Evolutionary conservation across 495 filamentous ascomycete species (phyloP).

Genomic region (Aspergillus steynii): DNA sequence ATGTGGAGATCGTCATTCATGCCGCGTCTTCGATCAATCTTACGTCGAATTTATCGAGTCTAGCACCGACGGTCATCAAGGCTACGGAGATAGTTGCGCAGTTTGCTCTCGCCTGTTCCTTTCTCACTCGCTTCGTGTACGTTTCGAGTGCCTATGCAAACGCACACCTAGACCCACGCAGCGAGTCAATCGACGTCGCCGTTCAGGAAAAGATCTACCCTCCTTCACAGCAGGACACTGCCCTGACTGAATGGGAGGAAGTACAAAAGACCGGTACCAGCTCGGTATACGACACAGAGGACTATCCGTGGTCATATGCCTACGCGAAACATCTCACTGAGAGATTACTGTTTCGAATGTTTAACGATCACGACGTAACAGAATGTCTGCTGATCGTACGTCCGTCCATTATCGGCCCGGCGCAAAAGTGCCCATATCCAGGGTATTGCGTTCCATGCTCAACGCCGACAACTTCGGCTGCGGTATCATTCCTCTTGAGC

Average conservation of each 20-base stretch:
- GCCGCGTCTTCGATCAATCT: conserved; percentile 17
- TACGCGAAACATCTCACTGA: conserved; percentile 27
- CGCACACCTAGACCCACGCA: conserved; percentile 5
- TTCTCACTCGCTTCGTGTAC: conserved; percentile 16
- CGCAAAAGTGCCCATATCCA: conserved; percentile 9
- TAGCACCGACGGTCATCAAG: background rate
- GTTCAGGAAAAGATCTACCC: conserved; percentile 16
- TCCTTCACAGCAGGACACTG: background rate
- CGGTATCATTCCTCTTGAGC: background rate
- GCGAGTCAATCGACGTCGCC: background rate
- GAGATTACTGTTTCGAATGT: conserved; percentile 8
- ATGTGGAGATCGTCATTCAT: conserved; percentile 12
- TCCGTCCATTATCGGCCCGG: conserved; percentile 20
- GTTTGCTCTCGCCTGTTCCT: background rate
- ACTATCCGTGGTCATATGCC: conserved; percentile 20
- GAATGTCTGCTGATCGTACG: conserved; percentile 18
- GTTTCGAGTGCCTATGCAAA: conserved; percentile 21
- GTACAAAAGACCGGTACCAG: conserved; percentile 5
- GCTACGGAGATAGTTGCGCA: conserved; percentile 1
- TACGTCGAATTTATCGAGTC: background rate
- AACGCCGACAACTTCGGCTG: background rate
- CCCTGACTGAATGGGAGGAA: conserved; percentile 1
- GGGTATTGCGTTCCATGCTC: conserved; percentile 15
- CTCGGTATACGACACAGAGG: conserved; percentile 8
- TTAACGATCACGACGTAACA: background rate